Evolutionary conservation across 176 grass and related monocot species (phyloP).

Genomic region (Aechmea fasciata): DNA sequence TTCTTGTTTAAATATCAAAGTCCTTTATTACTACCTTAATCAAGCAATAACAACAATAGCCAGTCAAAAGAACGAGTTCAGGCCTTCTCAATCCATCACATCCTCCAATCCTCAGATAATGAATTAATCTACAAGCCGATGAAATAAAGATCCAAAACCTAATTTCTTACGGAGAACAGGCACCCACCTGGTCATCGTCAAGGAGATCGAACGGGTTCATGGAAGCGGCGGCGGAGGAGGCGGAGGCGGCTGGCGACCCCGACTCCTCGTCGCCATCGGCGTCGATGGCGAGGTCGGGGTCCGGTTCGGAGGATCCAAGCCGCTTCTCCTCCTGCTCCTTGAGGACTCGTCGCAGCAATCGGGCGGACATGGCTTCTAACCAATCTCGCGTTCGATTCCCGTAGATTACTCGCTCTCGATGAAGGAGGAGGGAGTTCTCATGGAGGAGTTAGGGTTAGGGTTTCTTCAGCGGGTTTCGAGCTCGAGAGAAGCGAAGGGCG

Average conservation of each 20-base stretch:
- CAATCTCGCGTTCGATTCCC: neutral
- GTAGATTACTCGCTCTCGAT: neutral
- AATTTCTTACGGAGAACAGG: neutral
- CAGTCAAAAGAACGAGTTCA: no score
- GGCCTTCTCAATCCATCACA: neutral
- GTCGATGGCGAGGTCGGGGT: slow-evolving; percentile 19
- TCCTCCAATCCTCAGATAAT: neutral
- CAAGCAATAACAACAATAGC: no score
- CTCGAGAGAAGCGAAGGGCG: neutral
- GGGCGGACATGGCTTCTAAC: slow-evolving; percentile 47
- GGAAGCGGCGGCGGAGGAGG: slow-evolving; percentile 15
- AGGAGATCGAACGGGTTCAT: slow-evolving; percentile 87
- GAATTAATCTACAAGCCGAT: neutral
- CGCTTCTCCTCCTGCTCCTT: slow-evolving; percentile 32
- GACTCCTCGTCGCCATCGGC: slow-evolving; percentile 28
- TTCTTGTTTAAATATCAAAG: no score
- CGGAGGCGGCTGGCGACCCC: slow-evolving; percentile 16
- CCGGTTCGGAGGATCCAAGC: slow-evolving; percentile 21
- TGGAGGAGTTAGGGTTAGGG: slow-evolving; percentile 24
- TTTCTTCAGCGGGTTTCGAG: neutral
- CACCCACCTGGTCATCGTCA: slow-evolving; percentile 39
- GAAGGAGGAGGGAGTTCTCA: no score
- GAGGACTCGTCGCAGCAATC: slow-evolving; percentile 65
- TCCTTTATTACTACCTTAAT: no score
- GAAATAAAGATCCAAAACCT: neutral